These are phyloP conservation scores for Musa troglodytarum DNA, from an alignment of 176 grass and related monocot species.

Conservation along the genomic window DNA sequence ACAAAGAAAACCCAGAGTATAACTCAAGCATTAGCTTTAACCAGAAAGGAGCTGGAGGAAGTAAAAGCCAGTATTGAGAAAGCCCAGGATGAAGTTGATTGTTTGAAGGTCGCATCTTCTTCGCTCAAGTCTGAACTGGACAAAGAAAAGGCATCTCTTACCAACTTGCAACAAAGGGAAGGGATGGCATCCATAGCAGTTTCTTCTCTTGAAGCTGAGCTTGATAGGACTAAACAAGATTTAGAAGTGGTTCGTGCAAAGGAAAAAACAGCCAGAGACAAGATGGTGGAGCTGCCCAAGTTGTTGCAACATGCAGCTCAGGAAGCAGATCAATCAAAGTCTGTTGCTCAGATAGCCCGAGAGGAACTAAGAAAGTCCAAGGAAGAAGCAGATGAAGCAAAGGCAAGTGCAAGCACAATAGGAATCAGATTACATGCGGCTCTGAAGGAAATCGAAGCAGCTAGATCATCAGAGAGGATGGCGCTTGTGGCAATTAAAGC, in stretches of 20 bases:
- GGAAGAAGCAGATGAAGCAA: slow-evolving; percentile 66
- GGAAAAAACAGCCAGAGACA: slow-evolving; percentile 57
- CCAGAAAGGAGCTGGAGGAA: slow-evolving; percentile 54
- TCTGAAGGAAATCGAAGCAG: slow-evolving; percentile 82
- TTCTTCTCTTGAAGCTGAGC: slow-evolving; percentile 73
- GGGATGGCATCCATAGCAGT: slow-evolving; percentile 78
- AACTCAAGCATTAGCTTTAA: slow-evolving; percentile 50
- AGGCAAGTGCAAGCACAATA: slow-evolving; percentile 44
- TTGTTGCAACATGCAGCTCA: slow-evolving; percentile 73
- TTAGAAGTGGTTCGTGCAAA: slow-evolving; percentile 55
- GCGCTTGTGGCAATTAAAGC: slow-evolving; percentile 64
- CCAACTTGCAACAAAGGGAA: slow-evolving; percentile 67
- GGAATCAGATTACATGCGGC: slow-evolving; percentile 56
- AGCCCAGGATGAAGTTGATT: slow-evolving; percentile 41
- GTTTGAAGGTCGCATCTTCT: slow-evolving; percentile 41
- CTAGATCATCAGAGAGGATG: slow-evolving; percentile 58
- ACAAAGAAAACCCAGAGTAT: slow-evolving; percentile 43
- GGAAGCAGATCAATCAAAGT: slow-evolving; percentile 66
- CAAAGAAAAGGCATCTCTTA: slow-evolving; percentile 52
- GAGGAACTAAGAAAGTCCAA: slow-evolving; percentile 69
- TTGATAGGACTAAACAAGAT: slow-evolving; percentile 55
- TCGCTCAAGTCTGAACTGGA: slow-evolving; percentile 55
- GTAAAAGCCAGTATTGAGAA: slow-evolving; percentile 48
- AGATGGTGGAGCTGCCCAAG: slow-evolving; percentile 66
- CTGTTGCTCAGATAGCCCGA: slow-evolving; percentile 40